A percentile compares a stretch with the other conserved stretches of the same genome.
phyloP scores from a whole-genome alignment of 2,329 filamentous ascomycete genomes.

The Dactylellina drechsleri region DNA sequence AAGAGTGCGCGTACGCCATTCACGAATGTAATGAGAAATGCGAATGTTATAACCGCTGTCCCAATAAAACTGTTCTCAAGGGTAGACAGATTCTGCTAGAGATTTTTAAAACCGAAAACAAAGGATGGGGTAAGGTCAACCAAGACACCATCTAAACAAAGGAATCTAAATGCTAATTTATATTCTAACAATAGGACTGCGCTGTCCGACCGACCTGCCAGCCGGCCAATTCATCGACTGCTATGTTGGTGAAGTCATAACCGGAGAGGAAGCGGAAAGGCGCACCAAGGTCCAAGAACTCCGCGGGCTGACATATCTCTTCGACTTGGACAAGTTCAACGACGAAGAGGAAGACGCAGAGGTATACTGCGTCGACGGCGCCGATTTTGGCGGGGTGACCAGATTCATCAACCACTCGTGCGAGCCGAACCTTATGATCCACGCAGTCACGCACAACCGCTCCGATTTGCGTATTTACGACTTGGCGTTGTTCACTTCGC shows the following conservation, averaged over 20 bases:
- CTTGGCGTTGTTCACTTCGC: constrained; percentile 77
- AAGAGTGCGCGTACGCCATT: constrained; percentile 65
- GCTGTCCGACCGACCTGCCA: constrained; percentile 72
- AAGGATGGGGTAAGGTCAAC: constrained; percentile 75
- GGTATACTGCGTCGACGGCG: constrained; percentile 69
- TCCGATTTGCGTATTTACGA: constrained; percentile 79
- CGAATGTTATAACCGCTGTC: constrained; percentile 72
- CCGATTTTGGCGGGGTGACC: constrained; percentile 80
- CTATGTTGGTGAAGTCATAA: constrained; percentile 79
- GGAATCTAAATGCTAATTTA: neutral
- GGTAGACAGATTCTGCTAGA: constrained; percentile 76
- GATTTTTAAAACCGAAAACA: constrained; percentile 78
- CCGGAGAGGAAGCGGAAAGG: constrained; percentile 71
- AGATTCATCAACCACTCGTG: constrained; percentile 87
- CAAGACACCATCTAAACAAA: neutral
- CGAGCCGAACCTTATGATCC: constrained; percentile 80
- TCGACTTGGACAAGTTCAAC: constrained; percentile 82
- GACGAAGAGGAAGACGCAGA: constrained; percentile 61
- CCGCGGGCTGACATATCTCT: constrained; percentile 81
- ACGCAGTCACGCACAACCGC: constrained; percentile 80
- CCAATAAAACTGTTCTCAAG: constrained; percentile 79
- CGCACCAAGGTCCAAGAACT: constrained; percentile 70
- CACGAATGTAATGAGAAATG: constrained; percentile 84
- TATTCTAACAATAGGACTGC: constrained; percentile 66
- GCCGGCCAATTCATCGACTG: constrained; percentile 81